Evolutionary conservation across 1,284 basidiomycete genomes (phyloP).

Genomic region (Phlebopus sp.): DNA sequence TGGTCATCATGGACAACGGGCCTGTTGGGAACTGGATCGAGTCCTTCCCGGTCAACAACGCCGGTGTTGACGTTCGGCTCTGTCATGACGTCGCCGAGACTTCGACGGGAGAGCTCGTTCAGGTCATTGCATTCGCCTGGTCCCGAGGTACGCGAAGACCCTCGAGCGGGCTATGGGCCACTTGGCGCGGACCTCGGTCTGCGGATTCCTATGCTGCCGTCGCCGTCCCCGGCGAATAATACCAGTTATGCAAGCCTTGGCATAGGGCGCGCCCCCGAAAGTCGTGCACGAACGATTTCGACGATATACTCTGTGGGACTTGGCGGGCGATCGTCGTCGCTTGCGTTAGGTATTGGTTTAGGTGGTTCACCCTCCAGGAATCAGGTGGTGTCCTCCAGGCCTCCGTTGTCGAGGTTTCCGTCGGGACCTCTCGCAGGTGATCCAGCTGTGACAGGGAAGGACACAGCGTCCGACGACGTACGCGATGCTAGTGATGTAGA

Average conservation of each 20-base stretch:
- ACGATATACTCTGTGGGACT: slow-evolving; percentile 63
- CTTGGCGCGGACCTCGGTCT: slow-evolving; percentile 47
- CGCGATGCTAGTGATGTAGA: slow-evolving; percentile 24
- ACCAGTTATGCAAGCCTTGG: slow-evolving; percentile 13
- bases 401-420: background rate
- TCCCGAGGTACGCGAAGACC: slow-evolving; percentile 14
- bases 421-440: background rate
- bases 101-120: slow-evolving; percentile 47
- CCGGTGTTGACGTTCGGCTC: slow-evolving; percentile 60
- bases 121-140: slow-evolving; percentile 23
- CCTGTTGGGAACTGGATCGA: slow-evolving; percentile 38
- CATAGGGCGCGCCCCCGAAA: slow-evolving; percentile 19
- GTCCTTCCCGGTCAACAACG: slow-evolving; percentile 17
- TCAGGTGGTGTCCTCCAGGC: background rate
- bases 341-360: slow-evolving; percentile 20
- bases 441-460: background rate
- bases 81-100: slow-evolving; percentile 60
- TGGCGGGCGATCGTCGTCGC: slow-evolving; percentile 38
- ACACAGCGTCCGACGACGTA: background rate
- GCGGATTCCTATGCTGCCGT: slow-evolving; percentile 60
- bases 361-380: slow-evolving; percentile 12
- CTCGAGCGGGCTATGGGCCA: background rate
- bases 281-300: slow-evolving; percentile 47
- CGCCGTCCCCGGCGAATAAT: slow-evolving; percentile 35
- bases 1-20: slow-evolving; percentile 61